These are phyloP conservation scores for Stromatinia cepivora DNA, from an alignment of 2,329 filamentous ascomycete genomes.

Conservation along the genomic window DNA sequence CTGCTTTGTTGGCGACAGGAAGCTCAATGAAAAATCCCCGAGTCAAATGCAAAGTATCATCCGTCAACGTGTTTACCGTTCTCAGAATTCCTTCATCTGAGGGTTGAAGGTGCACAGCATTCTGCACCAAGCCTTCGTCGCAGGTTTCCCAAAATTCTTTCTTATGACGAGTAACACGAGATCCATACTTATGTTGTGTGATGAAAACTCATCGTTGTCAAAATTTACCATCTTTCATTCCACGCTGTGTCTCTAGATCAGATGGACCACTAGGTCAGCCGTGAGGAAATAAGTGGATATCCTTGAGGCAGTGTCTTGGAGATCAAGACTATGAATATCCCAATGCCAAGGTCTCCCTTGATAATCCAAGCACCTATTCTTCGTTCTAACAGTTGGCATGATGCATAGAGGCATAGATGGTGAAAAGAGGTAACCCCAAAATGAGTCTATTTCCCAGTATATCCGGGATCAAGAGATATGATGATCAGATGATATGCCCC, in stretches of 20 bases:
- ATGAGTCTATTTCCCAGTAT: not conserved
- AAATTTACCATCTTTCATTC: constrained; percentile 18
- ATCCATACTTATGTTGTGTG: constrained; percentile 7
- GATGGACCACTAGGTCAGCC: constrained; percentile 10
- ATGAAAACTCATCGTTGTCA: constrained; percentile 15
- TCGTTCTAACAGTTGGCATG: not conserved
- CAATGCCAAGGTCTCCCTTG: not conserved
- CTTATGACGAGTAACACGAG: not conserved
- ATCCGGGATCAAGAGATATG: constrained; percentile 7
- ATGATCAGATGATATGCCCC: constrained; percentile 20
- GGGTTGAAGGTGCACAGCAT: not conserved
- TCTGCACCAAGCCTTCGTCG: constrained; percentile 18
- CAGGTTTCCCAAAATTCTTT: not conserved
- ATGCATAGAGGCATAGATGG: constrained; percentile 3
- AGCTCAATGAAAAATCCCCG: constrained; percentile 6
- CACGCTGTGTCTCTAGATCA: constrained; percentile 19
- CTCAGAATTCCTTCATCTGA: constrained; percentile 4
- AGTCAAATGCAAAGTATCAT: constrained; percentile 8
- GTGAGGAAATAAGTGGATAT: not conserved
- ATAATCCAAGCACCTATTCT: not conserved
- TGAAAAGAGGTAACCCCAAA: not conserved
- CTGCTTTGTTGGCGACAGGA: constrained; percentile 12
- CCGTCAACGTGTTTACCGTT: constrained; percentile 7
- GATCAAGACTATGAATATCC: not conserved
- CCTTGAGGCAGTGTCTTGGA: not conserved